Conservation (phyloP, 495 filamentous ascomycete genomes). For the Lasiosphaeria ovina region DNA sequence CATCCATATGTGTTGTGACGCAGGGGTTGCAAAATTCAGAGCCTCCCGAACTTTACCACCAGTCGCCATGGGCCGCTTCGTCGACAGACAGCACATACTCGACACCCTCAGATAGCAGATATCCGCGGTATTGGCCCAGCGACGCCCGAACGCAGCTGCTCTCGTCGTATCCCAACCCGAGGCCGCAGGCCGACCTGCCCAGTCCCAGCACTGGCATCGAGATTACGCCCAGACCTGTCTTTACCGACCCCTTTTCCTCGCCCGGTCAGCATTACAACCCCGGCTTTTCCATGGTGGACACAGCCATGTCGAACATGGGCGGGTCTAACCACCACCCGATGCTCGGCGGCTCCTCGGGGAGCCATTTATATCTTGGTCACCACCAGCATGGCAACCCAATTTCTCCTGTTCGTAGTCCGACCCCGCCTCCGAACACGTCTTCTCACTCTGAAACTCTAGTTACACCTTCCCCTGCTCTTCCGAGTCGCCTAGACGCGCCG, state of each 20-base stretch:
- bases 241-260: conserved; percentile 17
- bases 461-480: conserved; percentile 27
- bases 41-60: conserved; percentile 28
- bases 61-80: conserved; percentile 48
- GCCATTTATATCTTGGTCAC: conserved; percentile 13
- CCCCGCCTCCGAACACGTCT: conserved; percentile 40
- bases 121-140: conserved; percentile 14
- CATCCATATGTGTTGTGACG: conserved; percentile 21
- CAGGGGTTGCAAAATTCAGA: conserved; percentile 22
- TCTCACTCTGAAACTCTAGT: conserved; percentile 43
- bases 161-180: conserved; percentile 24
- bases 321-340: conserved; percentile 18
- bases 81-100: conserved; percentile 49
- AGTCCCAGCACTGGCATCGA: conserved; percentile 22
- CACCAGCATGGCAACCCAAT: conserved; percentile 26
- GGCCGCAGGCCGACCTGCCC: conserved; percentile 22
- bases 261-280: conserved; percentile 4
- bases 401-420: conserved; percentile 43
- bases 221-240: conserved; percentile 21
- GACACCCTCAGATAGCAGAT: conserved; percentile 29
- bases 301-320: conserved; percentile 20
- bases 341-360: conserved; percentile 10
- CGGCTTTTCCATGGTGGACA: conserved; percentile 22
- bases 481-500: conserved; percentile 23
- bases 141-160: conserved; percentile 21